Conservation (phyloP, 768 basidiomycete genomes). For the Psilocybe cyanescens region DNA sequence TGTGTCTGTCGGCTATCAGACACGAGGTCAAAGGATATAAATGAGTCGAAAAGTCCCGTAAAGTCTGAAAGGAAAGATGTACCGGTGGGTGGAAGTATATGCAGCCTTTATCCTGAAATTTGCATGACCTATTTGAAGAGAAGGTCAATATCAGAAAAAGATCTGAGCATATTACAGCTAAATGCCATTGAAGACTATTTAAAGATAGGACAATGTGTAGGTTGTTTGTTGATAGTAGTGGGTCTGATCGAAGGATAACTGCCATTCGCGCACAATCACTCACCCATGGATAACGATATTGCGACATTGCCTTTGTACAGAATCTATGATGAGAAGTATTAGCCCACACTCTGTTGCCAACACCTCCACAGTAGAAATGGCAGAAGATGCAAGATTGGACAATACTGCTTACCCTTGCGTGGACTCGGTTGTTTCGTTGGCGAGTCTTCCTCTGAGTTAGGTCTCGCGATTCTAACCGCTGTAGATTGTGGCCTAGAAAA, state of each 20-base stretch:
- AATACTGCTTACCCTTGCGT: slow-evolving; percentile 57
- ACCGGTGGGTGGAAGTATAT: slow-evolving; percentile 82
- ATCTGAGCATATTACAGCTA: not conserved
- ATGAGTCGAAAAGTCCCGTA: not conserved
- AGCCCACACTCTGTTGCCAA: not conserved
- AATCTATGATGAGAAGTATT: slow-evolving; percentile 43
- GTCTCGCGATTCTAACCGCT: slow-evolving; percentile 76
- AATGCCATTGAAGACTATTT: not conserved
- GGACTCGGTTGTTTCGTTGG: slow-evolving; percentile 37
- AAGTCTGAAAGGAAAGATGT: slow-evolving; percentile 21
- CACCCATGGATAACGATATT: slow-evolving; percentile 94
- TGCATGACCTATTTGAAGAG: slow-evolving; percentile 64
- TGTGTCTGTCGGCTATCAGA: slow-evolving; percentile 19
- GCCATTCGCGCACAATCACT: slow-evolving; percentile 11
- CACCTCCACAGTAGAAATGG: too few relatives aligned
- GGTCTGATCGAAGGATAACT: not conserved
- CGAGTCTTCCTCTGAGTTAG: slow-evolving; percentile 44
- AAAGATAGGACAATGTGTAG: not conserved
- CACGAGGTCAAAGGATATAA: not conserved
- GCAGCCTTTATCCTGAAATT: slow-evolving; percentile 87
- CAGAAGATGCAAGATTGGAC: not conserved
- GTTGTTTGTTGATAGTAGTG: not conserved
- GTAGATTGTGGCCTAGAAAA: slow-evolving; percentile 67
- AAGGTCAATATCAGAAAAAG: not conserved
- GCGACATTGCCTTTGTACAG: slow-evolving; percentile 80